These are phyloP conservation scores for Diaporthe nobilis DNA, from an alignment of 2,329 filamentous ascomycete species.

Conservation along the genomic window DNA sequence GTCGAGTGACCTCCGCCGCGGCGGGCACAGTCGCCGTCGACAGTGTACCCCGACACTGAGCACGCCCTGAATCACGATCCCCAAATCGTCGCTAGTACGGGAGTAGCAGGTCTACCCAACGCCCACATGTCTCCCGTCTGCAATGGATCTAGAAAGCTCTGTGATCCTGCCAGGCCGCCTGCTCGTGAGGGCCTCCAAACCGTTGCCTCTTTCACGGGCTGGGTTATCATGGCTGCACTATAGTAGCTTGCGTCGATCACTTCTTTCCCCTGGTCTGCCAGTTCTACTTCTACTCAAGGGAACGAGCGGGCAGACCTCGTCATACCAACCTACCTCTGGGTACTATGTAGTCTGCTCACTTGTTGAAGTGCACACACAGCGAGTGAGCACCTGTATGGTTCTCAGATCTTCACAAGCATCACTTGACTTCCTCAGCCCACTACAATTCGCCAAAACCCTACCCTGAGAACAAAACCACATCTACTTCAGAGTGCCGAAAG, in stretches of 20 bases:
- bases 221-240: not conserved
- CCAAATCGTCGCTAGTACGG: conserved; percentile 14
- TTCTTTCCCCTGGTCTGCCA: not conserved
- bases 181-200: conserved; percentile 9
- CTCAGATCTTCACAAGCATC: not conserved
- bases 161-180: conserved; percentile 11
- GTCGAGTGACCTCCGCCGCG: conserved; percentile 35
- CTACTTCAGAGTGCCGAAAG: not conserved
- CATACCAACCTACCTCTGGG: not conserved
- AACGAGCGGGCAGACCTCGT: conserved; percentile 4
- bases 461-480: not conserved
- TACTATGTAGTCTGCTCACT: not conserved
- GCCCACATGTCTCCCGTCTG: not conserved
- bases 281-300: not conserved
- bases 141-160: conserved; percentile 12
- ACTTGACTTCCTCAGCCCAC: not conserved
- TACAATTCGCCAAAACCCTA: not conserved
- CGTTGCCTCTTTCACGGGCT: not conserved
- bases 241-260: conserved; percentile 6
- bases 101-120: conserved; percentile 18
- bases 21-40: not conserved
- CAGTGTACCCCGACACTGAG: conserved; percentile 8
- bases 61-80: conserved; percentile 34
- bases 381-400: not conserved
- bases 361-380: not conserved